Base-by-base conservation (phyloP, 1,284 basidiomycete genomes). In the Naganishia sp. region DNA sequence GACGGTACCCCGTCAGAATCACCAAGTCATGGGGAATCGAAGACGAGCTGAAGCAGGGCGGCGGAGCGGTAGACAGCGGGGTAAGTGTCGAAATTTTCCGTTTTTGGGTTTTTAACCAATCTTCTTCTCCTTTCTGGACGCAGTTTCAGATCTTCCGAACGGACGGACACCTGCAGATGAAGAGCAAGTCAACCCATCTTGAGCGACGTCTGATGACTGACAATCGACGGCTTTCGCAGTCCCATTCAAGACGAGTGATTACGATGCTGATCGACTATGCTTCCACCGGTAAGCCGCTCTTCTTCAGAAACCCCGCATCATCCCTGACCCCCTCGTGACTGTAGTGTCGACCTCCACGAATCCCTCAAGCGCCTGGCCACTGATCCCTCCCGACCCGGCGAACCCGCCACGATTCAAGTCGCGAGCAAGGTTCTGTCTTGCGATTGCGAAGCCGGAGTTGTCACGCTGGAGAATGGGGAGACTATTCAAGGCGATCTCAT, bases 281-380 rank as follows among this genome's bases (percentile, higher is more conserved):
- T 54, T 63, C 25, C 52, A 53, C 52, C 52, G 49, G 48, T 54
- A 36, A 53, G 48, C 42, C 48, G 25, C 36, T n/a, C 18, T 10
- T 13, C 9, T 42, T 1, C 31, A 11, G 13, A 3, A 49, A 23
- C 9, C 56, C 18, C 42, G 15, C 23, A 23, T n/a, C n/a, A 23
- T 3, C 45, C 15, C 43, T 45, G 11, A 28, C 28, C 28, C 28
- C 28, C 13, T 39, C 36, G 36, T 13, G 7, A 21, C 10, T 31
- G 3, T 31, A 61, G 61, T 1, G 61, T 63, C 52, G 61, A 63
- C 50, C 50, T 63, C 16, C 61, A 63, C 61, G 61, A 63, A 16
- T 36, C 39, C 21, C 50, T 63, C 21, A 63, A 63, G 45, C 18
- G 39, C 6, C 43, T 57, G 18, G 55, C 55, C 15, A 57, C 43